Evolutionary conservation across 2,329 filamentous ascomycete genomes (phyloP).

Genomic region (Sphaerulina vaccinii): DNA sequence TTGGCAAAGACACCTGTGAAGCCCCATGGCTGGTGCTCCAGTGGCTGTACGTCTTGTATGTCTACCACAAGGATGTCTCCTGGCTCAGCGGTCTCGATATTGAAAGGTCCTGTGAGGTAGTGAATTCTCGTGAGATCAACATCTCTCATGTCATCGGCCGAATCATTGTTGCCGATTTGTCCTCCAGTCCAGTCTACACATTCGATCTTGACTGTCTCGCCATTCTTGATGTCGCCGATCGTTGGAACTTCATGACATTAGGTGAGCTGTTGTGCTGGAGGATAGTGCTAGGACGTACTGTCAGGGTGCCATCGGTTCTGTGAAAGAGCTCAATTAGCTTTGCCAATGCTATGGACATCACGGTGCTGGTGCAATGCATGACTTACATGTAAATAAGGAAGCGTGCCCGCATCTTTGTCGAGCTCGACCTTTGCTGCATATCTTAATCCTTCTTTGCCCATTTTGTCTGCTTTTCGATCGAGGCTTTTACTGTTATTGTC

Average conservation of each 20-base stretch:
- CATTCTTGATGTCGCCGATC: slow-evolving; percentile 70
- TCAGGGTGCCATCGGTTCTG: slow-evolving; percentile 94
- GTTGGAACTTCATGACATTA: slow-evolving; percentile 62
- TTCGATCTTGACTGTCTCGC: slow-evolving; percentile 90
- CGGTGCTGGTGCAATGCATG: slow-evolving; percentile 16
- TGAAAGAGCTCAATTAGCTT: slow-evolving; percentile 13
- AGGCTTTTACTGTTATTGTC: neutral
- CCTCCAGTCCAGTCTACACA: slow-evolving; percentile 75
- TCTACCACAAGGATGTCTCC: slow-evolving; percentile 84
- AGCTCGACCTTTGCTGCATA: slow-evolving; percentile 72
- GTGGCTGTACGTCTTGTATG: slow-evolving; percentile 89
- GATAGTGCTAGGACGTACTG: slow-evolving; percentile 51
- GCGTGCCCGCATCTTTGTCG: slow-evolving; percentile 68
- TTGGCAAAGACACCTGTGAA: slow-evolving; percentile 81
- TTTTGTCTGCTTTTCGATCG: slow-evolving; percentile 31
- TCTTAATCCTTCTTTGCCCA: slow-evolving; percentile 60
- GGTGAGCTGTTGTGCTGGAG: slow-evolving; percentile 3
- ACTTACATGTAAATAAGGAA: slow-evolving; percentile 47
- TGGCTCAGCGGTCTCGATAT: slow-evolving; percentile 78
- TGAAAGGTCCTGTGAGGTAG: slow-evolving; percentile 86
- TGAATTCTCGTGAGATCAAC: slow-evolving; percentile 83
- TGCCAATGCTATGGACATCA: slow-evolving; percentile 6
- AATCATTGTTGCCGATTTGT: slow-evolving; percentile 86
- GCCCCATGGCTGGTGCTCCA: slow-evolving; percentile 83
- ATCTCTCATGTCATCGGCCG: slow-evolving; percentile 80